Evolutionary conservation across 345 rosid species (phyloP), one percentile per base, ranked within the genome.

Genomic region (Populus davidiana): DNA sequence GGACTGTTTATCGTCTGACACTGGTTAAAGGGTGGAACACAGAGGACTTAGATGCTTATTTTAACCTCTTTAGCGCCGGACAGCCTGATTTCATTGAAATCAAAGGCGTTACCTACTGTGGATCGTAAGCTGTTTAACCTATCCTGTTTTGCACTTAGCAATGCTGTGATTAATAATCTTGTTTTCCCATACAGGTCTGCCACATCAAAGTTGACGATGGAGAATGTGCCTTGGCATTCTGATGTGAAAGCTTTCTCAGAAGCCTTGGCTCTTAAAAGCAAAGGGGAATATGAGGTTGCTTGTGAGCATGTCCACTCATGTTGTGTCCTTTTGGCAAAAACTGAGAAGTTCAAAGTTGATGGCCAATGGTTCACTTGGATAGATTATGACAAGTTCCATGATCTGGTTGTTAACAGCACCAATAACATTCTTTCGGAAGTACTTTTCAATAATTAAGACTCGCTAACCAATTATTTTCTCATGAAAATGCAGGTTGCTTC

Each of bases 11-110:
- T 82, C 92, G 99, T 56, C 86, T 94, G 85, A 94, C 98, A 23
- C 87, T 94, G 73, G 98, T 94, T 79, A 94, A 94, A 89, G 98
- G 99, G 70, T 93, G 98, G 97, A 94, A 94, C 79, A 88, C 95
- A 12, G 98, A 93, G 86, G 97, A 96, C 29, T 59, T 92, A 71
- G 94, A 96, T 80, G 98, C 94, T 78, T 96, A 96, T 82, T 88
- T 66, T 82, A 87, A 89, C 73, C 97, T 93, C 77, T 96, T 96
- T 71, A 88, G 88, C 85, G 77, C 92, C 20, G 99, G 99, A 68
- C 88, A 87, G 82, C 99, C 99, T 35, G 98, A 93, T 85, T 93
- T 93, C 77, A 90, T 96, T 33, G 99, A 96, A 89, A 93, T 96
- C 83, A 96, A 96, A 90, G 99, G 99, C 6, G 98, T 96, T 13